Base-by-base conservation (phyloP, 176 grass and related monocot genomes). In the Musa schizocarpa region DNA sequence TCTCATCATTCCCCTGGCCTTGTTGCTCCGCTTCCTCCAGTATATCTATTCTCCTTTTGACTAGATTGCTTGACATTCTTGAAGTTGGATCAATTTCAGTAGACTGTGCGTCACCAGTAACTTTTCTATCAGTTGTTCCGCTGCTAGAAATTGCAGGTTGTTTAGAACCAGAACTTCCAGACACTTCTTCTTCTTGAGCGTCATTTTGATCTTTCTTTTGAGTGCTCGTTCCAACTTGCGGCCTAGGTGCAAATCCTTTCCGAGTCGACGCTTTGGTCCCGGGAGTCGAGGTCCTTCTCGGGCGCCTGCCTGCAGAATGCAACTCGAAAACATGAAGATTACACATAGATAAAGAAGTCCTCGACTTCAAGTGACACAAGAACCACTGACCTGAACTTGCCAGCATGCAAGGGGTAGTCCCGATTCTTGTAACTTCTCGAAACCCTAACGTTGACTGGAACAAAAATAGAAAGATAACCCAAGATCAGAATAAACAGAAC, bases 351-450 rank as follows among this genome's bases (percentile, higher is more conserved):
- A 82, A 48, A 27, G 55, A 76, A 50, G n/a, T 25, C 59, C 2
- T 65, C 70, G 53, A 82, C 65, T 63, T 26, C 29, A 11, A 57
- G 49, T 83, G 84, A 12, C 11, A 76, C 68, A 14, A 57, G 69
- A 74, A 68, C 74, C 3, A 78, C 77, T 71, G 72, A 94, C 90
- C 90, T 91, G 86, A 89, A 76, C 88, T 89, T 74, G 90, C 85
- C 43, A 81, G 82, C 77, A 82, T 65, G 71, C 77, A 82, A 9
- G 80, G 81, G 66, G 87, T 78, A 53, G 80, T 12, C 75, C 64
- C 76, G 75, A 76, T 85, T 87, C 86, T 79, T 68, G 53, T 82
- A 63, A 89, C 73, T 82, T 80, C 78, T 78, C 72, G 75, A 61
- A 71, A 87, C 57, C 79, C 64, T 17, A 87, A 19, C 20, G 74